These are phyloP conservation scores for Blastocystis sp. DNA, from an alignment of 352 stramenopile genomes.

Conservation along the genomic window DNA sequence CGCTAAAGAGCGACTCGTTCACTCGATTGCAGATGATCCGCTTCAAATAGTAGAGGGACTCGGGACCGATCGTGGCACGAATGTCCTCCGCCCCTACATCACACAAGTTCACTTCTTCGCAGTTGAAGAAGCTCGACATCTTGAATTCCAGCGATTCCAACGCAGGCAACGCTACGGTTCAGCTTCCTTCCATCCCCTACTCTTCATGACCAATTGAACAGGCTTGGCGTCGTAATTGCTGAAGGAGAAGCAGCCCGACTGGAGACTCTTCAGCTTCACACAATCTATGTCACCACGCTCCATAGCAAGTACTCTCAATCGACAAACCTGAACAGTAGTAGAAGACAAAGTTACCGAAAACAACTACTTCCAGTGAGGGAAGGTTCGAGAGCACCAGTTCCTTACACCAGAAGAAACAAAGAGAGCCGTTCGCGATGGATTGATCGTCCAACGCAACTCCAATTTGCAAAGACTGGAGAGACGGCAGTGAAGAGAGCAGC, in stretches of 20 bases:
- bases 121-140: neutral
- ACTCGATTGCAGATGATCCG: neutral
- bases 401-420: slow-evolving; percentile 3
- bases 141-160: neutral
- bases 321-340: neutral
- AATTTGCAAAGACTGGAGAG: neutral
- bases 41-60: neutral
- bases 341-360: neutral
- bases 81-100: neutral
- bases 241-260: neutral
- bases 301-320: neutral
- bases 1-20: neutral
- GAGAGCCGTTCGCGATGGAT: neutral
- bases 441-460: neutral
- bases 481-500: neutral
- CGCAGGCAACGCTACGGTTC: neutral
- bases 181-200: neutral
- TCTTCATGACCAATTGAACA: neutral
- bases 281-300: neutral
- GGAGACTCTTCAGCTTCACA: neutral
- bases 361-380: neutral
- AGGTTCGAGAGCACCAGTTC: neutral
- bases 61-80: neutral
- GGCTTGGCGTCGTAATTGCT: neutral
- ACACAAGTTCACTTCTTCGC: neutral